Base-by-base conservation (phyloP, 2,329 filamentous ascomycete genomes). In the Cladosporium halotolerans region DNA sequence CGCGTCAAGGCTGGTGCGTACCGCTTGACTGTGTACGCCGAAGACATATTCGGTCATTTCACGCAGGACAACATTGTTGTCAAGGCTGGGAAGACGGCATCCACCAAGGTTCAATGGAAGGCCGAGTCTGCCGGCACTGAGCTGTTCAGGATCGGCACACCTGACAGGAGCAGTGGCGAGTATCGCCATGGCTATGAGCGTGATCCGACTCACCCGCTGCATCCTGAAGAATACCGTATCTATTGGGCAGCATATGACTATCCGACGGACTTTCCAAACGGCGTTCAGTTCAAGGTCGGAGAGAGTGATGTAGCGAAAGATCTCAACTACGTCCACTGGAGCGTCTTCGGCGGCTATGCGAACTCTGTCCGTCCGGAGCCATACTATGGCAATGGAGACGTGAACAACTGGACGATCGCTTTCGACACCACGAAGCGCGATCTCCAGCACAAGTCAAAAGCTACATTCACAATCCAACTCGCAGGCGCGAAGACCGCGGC, bases 291-390 rank as follows among this genome's bases (percentile, higher is more conserved):
- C 68, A 74, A 75, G 11, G 75, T 85, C 1, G 81, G 81, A 9
- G 66, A 76, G 61, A 77, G 75, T 55, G 66, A 79, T 23, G 71
- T 70, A 14, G 68, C 67, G 0, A 64, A 68, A 9, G 79, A 82
- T 59, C 71, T 83, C 55, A 85, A 85, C 66, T 84, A 84, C 52
- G 77, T 84, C 3, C 83, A 85, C 63, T 85, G 82, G 83, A 79
- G 76, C 53, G 80, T 82, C 8, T 84, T 82, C 59, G 81, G 81
- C 1, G 78, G 79, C 5, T 70, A 77, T 28, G 78, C 71, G 1
- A 78, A 82, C 64, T 74, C 66, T 11, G 50, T 72, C 3, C 71
- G 78, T 0, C 66, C 71, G 1, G 67, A 73, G 42, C 66, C 72
- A 4, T 74, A 76, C 46, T 68, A 70, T 40, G 69, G 73, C 16